Percentiles rank a stretch among this genome's conserved stretches.
These are phyloP conservation scores for Rutstroemia sp. DNA, from an alignment of 2,329 filamentous ascomycete species.

Conservation along the genomic window DNA sequence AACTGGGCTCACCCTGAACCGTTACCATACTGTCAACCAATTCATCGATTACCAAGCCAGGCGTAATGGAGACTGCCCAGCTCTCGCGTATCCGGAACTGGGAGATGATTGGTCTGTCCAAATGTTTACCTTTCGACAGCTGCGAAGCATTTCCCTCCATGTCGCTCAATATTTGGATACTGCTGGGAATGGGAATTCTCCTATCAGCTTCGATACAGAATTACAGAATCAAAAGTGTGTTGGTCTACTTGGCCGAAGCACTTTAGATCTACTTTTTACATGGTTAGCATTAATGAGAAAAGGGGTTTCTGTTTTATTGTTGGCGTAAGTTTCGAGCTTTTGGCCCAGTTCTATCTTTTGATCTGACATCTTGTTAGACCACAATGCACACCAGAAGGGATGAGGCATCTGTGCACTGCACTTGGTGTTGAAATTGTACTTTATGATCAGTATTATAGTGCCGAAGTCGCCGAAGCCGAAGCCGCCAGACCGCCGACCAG, in stretches of 20 bases:
- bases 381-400: neutral
- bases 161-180: neutral
- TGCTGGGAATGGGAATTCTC: neutral
- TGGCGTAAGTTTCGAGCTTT: neutral
- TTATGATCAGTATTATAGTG: neutral
- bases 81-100: neutral
- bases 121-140: neutral
- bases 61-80: neutral
- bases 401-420: neutral
- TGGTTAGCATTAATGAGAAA: constrained; percentile 4
- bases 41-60: constrained; percentile 36
- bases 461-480: neutral
- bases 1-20: constrained; percentile 37
- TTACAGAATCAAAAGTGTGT: neutral
- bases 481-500: neutral
- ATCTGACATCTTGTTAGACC: neutral
- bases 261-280: neutral
- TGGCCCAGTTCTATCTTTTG: neutral
- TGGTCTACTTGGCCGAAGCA: neutral
- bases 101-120: neutral
- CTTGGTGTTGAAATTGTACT: neutral
- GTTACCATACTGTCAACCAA: constrained; percentile 40
- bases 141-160: neutral
- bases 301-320: neutral
- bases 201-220: no score